Evolutionary conservation across 371 early-diverging fungal species (phyloP).

Genomic region (Mucor saturninus): DNA sequence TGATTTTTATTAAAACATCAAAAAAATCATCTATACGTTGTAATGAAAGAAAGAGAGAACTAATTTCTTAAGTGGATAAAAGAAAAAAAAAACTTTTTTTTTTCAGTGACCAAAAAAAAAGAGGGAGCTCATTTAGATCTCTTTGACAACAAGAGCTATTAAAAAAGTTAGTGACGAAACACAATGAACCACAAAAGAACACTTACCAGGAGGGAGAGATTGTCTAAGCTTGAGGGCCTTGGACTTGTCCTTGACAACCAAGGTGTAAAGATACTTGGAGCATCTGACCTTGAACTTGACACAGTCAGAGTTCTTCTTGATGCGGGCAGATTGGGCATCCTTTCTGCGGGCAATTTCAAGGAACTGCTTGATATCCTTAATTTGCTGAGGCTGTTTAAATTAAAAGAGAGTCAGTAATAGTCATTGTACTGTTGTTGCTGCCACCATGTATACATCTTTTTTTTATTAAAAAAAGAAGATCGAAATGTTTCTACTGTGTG

Average conservation of each 20-base stretch:
- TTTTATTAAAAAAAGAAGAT: too few relatives aligned
- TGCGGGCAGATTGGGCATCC: conserved; percentile 93
- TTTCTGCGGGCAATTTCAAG: conserved; percentile 94
- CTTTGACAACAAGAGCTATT: conserved; percentile 46
- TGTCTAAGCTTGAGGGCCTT: conserved; percentile 97
- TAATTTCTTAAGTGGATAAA: conserved; percentile 4
- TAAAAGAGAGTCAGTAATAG: background rate
- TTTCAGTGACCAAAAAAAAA: background rate
- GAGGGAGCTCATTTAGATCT: conserved; percentile 32
- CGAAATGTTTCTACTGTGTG: too few relatives aligned
- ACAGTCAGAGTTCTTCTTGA: conserved; percentile 96
- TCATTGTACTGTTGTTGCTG: background rate
- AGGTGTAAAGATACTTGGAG: conserved; percentile 97
- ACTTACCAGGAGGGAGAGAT: conserved; percentile 86
- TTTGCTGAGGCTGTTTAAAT: conserved; percentile 88
- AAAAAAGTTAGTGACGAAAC: background rate
- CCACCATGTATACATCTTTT: too few relatives aligned
- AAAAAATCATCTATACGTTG: background rate
- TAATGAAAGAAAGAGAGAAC: too few relatives aligned
- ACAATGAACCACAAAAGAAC: background rate
- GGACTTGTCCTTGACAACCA: conserved; percentile 92
- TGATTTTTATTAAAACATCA: conserved; percentile 1
- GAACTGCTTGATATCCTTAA: conserved; percentile 98
- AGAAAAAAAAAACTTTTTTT: conserved; percentile 7
- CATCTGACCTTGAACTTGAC: conserved; percentile 99